Evolutionary conservation across 768 basidiomycete species (phyloP).

Genomic region (Epithele typhae): DNA sequence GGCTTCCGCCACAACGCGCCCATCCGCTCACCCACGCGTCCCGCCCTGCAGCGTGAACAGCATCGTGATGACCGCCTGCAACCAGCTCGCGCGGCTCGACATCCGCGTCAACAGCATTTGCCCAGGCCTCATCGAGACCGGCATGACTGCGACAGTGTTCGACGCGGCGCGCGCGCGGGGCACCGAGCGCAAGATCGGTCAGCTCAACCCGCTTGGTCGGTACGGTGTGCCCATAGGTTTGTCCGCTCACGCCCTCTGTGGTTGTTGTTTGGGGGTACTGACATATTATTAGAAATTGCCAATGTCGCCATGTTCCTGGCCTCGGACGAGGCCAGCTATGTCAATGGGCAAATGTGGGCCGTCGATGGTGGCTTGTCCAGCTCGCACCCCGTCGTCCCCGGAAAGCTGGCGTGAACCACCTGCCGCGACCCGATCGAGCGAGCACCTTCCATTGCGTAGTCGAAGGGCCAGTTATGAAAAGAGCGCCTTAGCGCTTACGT

Average conservation of each 20-base stretch:
- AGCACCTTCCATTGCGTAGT: neutral
- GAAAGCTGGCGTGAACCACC: constrained; percentile 58
- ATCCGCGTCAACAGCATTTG: constrained; percentile 89
- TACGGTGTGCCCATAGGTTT: constrained; percentile 79
- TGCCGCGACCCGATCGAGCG: neutral
- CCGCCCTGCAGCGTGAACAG: constrained; percentile 75
- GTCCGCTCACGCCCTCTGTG: too few species aligned
- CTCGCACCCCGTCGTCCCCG: constrained; percentile 76
- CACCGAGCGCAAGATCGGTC: constrained; percentile 69
- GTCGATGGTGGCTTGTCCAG: constrained; percentile 85
- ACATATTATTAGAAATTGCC: constrained; percentile 92
- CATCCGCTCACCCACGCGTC: too few species aligned
- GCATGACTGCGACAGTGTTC: constrained; percentile 81
- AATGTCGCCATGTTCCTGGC: constrained; percentile 83
- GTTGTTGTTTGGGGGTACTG: neutral
- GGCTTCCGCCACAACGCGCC: too few species aligned
- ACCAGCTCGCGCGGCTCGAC: constrained; percentile 76
- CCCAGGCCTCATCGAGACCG: constrained; percentile 91
- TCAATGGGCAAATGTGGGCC: constrained; percentile 85
- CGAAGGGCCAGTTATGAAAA: too few species aligned
- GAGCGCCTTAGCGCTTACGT: too few species aligned
- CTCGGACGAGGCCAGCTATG: constrained; percentile 86
- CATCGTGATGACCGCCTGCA: constrained; percentile 77
- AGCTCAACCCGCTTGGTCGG: constrained; percentile 78
- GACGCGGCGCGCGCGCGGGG: constrained; percentile 74